Conservation (phyloP, 73 alveolate species). For the Tetrahymena thermophila region DNA sequence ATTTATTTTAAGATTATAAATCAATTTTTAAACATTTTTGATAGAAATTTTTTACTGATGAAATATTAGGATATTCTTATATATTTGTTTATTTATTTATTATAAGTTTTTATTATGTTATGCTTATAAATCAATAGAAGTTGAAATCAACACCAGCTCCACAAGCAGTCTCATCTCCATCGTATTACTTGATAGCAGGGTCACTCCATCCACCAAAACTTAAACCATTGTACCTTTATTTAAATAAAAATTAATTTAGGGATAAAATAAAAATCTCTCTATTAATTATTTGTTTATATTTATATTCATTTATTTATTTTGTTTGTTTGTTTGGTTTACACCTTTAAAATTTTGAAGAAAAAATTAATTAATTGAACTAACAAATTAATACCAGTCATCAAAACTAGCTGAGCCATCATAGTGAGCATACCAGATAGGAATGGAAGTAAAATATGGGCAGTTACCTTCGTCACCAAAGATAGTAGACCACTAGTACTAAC, state of each 20-base stretch:
- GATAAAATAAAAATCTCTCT: no score
- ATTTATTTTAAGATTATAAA: no score
- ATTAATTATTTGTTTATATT: no score
- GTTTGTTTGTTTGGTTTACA: not conserved
- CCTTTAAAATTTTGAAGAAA: no score
- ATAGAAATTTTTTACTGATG: not conserved
- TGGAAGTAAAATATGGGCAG: slow-evolving; percentile 39
- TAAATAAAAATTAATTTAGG: not conserved
- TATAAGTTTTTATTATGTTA: not conserved
- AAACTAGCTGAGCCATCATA: slow-evolving; percentile 51
- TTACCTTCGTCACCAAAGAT: slow-evolving; percentile 56
- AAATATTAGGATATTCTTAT: not conserved
- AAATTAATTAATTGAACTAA: not conserved
- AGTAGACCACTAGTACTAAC: slow-evolving; percentile 55
- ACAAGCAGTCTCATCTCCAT: slow-evolving; percentile 61
- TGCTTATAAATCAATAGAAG: slow-evolving; percentile 42
- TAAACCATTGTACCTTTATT: not conserved
- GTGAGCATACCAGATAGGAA: slow-evolving; percentile 84
- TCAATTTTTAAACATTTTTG: not conserved
- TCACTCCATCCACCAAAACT: slow-evolving; percentile 69
- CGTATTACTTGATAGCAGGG: slow-evolving; percentile 68
- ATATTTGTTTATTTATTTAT: not conserved
- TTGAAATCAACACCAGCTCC: slow-evolving; percentile 66
- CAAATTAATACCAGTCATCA: not conserved
- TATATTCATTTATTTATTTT: no score